Conservation (phyloP, 1,284 basidiomycete genomes). For the Cutaneotrichosporon sp. region DNA sequence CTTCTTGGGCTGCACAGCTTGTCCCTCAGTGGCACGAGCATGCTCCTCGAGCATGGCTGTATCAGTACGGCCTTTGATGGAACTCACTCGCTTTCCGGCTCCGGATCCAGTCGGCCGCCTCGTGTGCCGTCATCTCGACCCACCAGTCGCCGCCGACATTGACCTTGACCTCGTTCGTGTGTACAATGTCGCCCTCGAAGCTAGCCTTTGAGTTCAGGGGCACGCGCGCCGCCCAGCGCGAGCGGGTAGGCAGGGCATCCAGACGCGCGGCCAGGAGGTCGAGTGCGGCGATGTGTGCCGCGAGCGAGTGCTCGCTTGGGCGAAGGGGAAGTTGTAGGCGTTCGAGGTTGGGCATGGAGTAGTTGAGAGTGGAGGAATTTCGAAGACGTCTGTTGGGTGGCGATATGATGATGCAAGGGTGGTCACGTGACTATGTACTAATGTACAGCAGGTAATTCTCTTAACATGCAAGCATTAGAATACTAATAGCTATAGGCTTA, state of each 20-base stretch:
- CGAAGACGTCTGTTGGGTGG: not conserved
- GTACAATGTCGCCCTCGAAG: conserved; percentile 35
- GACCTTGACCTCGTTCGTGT: conserved; percentile 43
- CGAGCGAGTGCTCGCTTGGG: conserved; percentile 32
- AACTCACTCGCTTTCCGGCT: conserved; percentile 37
- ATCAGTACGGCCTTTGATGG: not conserved
- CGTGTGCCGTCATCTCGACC: conserved; percentile 45
- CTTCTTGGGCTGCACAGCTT: not conserved
- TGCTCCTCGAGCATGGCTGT: conserved; percentile 32
- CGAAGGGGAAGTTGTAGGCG: conserved; percentile 28
- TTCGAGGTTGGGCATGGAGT: conserved; percentile 2
- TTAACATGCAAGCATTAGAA: not conserved
- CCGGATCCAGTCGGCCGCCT: conserved; percentile 39
- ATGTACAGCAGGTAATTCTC: too few relatives aligned
- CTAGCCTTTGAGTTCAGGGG: conserved; percentile 43
- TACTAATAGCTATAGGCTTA: not conserved
- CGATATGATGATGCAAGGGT: not conserved
- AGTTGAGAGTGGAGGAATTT: not conserved
- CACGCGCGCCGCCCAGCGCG: conserved; percentile 34
- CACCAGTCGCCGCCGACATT: conserved; percentile 38
- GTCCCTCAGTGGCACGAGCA: conserved; percentile 28
- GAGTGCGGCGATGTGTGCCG: conserved; percentile 35
- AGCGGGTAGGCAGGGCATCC: conserved; percentile 24
- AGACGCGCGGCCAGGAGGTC: conserved; percentile 35
- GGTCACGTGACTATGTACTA: not conserved